Conservation (phyloP, 495 filamentous ascomycete genomes). For the Lepidopterella palustris region DNA sequence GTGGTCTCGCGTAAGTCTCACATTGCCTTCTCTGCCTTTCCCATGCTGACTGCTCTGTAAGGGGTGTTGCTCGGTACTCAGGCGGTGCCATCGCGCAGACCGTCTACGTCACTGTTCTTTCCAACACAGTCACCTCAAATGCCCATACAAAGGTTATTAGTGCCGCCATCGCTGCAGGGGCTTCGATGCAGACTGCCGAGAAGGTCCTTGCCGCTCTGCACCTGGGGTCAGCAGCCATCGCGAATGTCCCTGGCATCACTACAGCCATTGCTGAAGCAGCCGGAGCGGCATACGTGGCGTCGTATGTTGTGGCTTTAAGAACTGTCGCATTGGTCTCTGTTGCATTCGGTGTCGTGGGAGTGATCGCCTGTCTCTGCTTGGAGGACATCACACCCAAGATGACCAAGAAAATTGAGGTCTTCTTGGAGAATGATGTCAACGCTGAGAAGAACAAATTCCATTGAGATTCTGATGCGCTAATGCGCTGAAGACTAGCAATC, state of each 20-base stretch:
- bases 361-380: constrained; percentile 28
- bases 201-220: constrained; percentile 17
- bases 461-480: no score
- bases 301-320: constrained; percentile 14
- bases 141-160: constrained; percentile 14
- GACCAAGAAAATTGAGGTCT: constrained; percentile 23
- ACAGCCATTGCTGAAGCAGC: constrained; percentile 15
- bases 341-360: constrained; percentile 29
- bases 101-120: constrained; percentile 28
- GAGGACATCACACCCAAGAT: constrained; percentile 32
- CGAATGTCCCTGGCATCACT: constrained; percentile 17
- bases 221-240: constrained; percentile 11
- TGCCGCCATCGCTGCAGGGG: constrained; percentile 27
- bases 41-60: background rate
- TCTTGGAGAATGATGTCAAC: constrained; percentile 23
- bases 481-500: no score
- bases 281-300: constrained; percentile 11
- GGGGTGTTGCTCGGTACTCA: constrained; percentile 30
- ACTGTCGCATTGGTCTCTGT: constrained; percentile 20
- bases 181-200: background rate
- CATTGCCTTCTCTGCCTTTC: background rate
- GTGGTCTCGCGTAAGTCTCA: constrained; percentile 19
- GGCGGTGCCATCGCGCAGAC: constrained; percentile 33
- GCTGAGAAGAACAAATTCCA: constrained; percentile 20
- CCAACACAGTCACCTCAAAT: constrained; percentile 9